phyloP scores from a whole-genome alignment of 768 basidiomycete genomes.

The Russula dissimulans region DNA sequence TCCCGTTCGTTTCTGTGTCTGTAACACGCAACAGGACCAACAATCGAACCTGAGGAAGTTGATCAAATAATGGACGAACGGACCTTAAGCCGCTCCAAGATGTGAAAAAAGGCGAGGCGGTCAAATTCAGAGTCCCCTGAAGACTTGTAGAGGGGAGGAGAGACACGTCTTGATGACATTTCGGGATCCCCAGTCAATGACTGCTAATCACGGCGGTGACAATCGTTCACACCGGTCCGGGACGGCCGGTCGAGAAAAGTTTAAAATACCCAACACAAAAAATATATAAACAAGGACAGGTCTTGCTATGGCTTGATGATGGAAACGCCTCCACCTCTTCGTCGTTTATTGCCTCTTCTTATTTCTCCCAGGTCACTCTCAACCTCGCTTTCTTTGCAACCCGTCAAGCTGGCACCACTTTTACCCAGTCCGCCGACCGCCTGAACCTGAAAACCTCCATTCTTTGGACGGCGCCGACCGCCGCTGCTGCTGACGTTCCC shows the following conservation, averaged over 20 bases:
- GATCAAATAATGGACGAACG: neutral
- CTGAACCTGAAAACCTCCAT: constrained; percentile 43
- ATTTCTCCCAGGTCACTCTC: constrained; percentile 75
- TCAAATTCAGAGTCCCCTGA: constrained; percentile 51
- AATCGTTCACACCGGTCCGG: neutral
- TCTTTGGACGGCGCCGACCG: constrained; percentile 31
- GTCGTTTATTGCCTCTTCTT: constrained; percentile 59
- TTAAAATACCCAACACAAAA: neutral
- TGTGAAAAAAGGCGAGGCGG: constrained; percentile 82
- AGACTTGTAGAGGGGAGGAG: constrained; percentile 49
- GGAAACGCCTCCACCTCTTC: constrained; percentile 32
- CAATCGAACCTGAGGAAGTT: neutral
- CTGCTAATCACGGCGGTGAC: too few species aligned
- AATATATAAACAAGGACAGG: neutral
- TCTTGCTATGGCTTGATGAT: constrained; percentile 19
- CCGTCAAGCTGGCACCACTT: constrained; percentile 48
- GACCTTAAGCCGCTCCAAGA: constrained; percentile 85
- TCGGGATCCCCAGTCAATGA: neutral
- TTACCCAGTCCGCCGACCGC: constrained; percentile 65
- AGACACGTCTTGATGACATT: constrained; percentile 33
- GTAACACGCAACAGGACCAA: neutral
- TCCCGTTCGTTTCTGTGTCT: constrained; percentile 94
- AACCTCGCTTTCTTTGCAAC: constrained; percentile 58
- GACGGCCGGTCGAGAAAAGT: neutral
- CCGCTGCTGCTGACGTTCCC: constrained; percentile 22